phyloP scores from a whole-genome alignment of 345 rosid species.

The Camelina neglecta region DNA sequence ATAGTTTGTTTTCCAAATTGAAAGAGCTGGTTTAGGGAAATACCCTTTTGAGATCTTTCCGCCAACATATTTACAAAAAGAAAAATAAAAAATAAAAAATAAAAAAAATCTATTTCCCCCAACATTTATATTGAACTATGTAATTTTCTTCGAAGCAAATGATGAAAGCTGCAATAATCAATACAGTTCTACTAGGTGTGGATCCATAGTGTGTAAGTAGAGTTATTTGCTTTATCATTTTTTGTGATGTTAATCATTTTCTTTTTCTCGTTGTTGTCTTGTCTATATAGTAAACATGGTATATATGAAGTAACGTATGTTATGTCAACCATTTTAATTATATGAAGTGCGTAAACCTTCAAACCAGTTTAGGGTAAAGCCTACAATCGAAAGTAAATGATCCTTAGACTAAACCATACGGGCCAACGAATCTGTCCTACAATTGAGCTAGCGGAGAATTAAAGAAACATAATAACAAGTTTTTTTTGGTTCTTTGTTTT shows the following conservation, averaged over 20 bases:
- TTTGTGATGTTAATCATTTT: background rate
- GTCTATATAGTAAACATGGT: background rate
- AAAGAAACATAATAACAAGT: background rate
- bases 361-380: background rate
- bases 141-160: background rate
- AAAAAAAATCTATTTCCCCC: background rate
- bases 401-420: background rate
- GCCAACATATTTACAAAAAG: conserved; percentile 32
- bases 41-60: conserved; percentile 18
- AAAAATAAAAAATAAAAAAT: background rate
- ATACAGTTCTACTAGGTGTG: background rate
- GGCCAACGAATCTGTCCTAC: background rate
- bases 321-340: background rate
- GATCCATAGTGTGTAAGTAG: conserved; percentile 1
- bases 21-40: background rate
- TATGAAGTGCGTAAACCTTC: background rate
- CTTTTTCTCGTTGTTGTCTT: background rate
- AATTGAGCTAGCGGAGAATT: background rate
- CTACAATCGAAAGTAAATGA: background rate
- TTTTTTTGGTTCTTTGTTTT: background rate
- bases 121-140: background rate
- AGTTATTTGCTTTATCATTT: background rate
- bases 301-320: background rate
- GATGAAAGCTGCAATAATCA: conserved; percentile 13
- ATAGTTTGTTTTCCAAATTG: conserved; percentile 17